Conservation (phyloP, 352 stramenopile genomes). For the Pythium scleroteichum region DNA sequence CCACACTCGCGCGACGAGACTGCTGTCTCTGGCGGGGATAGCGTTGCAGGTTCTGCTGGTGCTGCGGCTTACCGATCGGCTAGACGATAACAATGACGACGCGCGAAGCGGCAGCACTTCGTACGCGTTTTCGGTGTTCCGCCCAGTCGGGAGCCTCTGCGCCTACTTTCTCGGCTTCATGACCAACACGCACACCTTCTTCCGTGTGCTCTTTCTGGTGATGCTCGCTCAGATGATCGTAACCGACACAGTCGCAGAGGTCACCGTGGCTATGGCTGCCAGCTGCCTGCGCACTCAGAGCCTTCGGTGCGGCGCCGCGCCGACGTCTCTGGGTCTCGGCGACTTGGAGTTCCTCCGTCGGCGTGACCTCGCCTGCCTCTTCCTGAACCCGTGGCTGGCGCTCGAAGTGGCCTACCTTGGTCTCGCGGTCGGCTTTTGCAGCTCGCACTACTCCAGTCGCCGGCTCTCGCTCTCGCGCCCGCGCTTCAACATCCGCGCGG, state of each 20-base stretch:
- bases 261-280: constrained; percentile 57
- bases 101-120: constrained; percentile 9
- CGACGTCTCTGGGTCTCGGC: constrained; percentile 23
- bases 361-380: constrained; percentile 48
- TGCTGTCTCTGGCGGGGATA: constrained; percentile 47
- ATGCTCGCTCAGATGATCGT: constrained; percentile 42
- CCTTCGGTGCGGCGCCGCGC: constrained; percentile 48
- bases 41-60: constrained; percentile 45
- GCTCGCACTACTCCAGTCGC: constrained; percentile 50
- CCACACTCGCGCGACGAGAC: constrained; percentile 45
- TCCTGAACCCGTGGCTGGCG: constrained; percentile 50
- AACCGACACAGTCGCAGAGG: constrained; percentile 51
- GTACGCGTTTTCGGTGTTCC: constrained; percentile 53
- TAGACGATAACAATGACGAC: constrained; percentile 24
- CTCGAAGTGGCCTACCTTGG: constrained; percentile 58
- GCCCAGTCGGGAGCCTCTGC: constrained; percentile 46
- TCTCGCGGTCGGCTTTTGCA: constrained; percentile 55
- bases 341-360: constrained; percentile 33
- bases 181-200: constrained; percentile 70
- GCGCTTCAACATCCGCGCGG: constrained; percentile 59
- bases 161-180: constrained; percentile 61
- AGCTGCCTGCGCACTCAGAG: constrained; percentile 42
- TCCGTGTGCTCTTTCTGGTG: constrained; percentile 41
- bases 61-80: constrained; percentile 14
- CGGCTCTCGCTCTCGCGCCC: constrained; percentile 61